phyloP scores from a whole-genome alignment of 1,139 yeast genomes.

The Geotrichum fermentans region DNA sequence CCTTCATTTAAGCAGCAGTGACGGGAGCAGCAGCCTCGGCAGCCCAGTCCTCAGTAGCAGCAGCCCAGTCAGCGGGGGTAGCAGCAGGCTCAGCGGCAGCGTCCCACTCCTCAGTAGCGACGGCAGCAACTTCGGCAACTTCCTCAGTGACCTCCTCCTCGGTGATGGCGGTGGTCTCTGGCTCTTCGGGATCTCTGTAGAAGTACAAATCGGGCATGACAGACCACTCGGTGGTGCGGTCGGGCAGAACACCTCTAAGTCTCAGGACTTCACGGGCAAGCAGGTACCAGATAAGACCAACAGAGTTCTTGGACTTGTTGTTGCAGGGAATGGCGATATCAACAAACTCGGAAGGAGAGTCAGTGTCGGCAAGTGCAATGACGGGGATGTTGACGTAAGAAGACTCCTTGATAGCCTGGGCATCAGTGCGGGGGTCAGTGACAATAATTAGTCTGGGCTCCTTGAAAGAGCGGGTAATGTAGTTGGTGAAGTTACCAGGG shows the following conservation, averaged over 20 bases:
- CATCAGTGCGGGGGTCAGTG: constrained; percentile 99
- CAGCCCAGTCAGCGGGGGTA: constrained; percentile 48
- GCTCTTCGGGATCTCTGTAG: constrained; percentile 99
- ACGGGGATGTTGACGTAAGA: constrained; percentile 99
- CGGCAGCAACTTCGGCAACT: constrained; percentile 60
- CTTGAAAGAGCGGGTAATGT: constrained; percentile 99
- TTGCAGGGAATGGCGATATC: constrained; percentile 99
- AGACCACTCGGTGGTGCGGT: constrained; percentile 96
- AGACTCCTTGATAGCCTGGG: constrained; percentile 99
- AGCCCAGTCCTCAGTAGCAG: constrained; percentile 61
- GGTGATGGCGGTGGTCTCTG: constrained; percentile 68
- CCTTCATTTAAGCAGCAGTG: constrained; percentile 28
- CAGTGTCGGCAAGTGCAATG: constrained; percentile 97
- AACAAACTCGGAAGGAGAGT: constrained; percentile 97
- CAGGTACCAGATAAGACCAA: constrained; percentile 99
- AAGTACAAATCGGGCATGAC: constrained; percentile 99
- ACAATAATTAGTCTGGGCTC: constrained; percentile 99
- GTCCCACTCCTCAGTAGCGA: constrained; percentile 67
- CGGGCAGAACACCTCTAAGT: constrained; percentile 96
- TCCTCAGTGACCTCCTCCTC: constrained; percentile 53
- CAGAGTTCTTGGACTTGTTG: constrained; percentile 99
- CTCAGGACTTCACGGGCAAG: constrained; percentile 98
- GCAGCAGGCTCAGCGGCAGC: constrained; percentile 69
- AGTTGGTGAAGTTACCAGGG: constrained; percentile 99
- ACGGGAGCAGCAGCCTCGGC: constrained; percentile 51